phyloP scores from a whole-genome alignment of 805 yeast species.

The Torulaspora indica region DNA sequence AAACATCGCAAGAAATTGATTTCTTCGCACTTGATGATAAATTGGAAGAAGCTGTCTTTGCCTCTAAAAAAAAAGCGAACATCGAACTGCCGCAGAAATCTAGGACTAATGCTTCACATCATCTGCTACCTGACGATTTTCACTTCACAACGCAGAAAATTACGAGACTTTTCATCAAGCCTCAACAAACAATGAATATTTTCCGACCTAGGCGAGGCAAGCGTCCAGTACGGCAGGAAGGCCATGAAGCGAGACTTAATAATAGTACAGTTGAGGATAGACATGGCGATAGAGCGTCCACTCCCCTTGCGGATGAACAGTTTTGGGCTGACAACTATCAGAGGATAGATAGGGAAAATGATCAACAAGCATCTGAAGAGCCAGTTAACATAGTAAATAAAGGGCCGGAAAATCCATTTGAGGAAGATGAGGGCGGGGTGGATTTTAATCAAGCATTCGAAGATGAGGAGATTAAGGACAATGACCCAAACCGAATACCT shows the following conservation, averaged over 20 bases:
- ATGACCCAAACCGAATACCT: slow-evolving; percentile 25
- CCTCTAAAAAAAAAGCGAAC: slow-evolving; percentile 34
- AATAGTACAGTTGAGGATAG: slow-evolving; percentile 9
- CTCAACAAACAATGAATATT: slow-evolving; percentile 43
- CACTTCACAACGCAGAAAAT: slow-evolving; percentile 66
- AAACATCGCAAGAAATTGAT: slow-evolving; percentile 41
- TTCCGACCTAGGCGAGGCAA: slow-evolving; percentile 18
- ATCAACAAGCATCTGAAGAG: slow-evolving; percentile 27
- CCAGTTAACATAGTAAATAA: slow-evolving; percentile 22
- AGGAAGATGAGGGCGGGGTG: slow-evolving; percentile 35
- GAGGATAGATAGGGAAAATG: slow-evolving; percentile 37
- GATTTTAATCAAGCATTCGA: slow-evolving; percentile 38
- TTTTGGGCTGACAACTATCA: slow-evolving; percentile 68
- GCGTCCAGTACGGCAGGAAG: background rate
- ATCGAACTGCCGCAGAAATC: slow-evolving; percentile 43
- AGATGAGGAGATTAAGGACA: slow-evolving; percentile 26
- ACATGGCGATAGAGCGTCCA: slow-evolving; percentile 17
- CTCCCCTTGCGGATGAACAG: slow-evolving; percentile 54
- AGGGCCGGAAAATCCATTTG: slow-evolving; percentile 37
- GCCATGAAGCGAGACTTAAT: slow-evolving; percentile 4
- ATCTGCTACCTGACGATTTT: slow-evolving; percentile 66
- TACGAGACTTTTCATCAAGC: slow-evolving; percentile 64
- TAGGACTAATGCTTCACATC: slow-evolving; percentile 40
- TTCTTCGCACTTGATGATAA: slow-evolving; percentile 40
- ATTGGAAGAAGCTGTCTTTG: slow-evolving; percentile 41